phyloP scores from a whole-genome alignment of 208 protist genomes.

The Porcisia deanei region DNA sequence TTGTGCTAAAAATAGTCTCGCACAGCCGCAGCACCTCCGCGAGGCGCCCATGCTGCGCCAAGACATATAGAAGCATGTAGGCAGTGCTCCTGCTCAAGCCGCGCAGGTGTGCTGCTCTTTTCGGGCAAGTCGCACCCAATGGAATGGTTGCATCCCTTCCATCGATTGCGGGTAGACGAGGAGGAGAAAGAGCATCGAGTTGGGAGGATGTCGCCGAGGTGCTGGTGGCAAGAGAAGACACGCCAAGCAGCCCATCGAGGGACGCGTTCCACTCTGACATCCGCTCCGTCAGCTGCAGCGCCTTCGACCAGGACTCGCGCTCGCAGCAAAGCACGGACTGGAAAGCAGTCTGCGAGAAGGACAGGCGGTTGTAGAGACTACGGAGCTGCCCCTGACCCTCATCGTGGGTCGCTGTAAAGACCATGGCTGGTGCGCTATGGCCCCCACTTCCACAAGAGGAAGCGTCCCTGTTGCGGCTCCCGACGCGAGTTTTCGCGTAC shows the following conservation, averaged over 20 bases:
- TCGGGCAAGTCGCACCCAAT: not conserved
- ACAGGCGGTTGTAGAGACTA: not conserved
- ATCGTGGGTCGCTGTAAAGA: not conserved
- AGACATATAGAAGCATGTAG: constrained; percentile 50
- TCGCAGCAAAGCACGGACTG: constrained; percentile 17
- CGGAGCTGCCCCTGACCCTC: not conserved
- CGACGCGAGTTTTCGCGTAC: not conserved
- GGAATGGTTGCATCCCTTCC: not conserved
- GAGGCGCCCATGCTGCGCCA: constrained; percentile 65
- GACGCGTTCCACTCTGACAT: constrained; percentile 22
- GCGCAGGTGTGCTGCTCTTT: not conserved
- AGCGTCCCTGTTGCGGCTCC: not conserved
- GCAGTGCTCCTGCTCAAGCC: constrained; percentile 7
- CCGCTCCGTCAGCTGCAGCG: constrained; percentile 12
- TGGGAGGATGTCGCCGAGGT: not conserved
- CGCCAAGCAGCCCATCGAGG: constrained; percentile 5
- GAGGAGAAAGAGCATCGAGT: not conserved
- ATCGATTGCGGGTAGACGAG: not conserved
- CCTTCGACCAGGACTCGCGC: constrained; percentile 28
- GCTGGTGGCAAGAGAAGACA: not conserved
- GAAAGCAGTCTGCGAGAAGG: constrained; percentile 7
- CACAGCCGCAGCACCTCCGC: constrained; percentile 16
- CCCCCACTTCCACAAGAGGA: not conserved
- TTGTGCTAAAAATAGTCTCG: not conserved
- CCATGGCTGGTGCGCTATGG: not conserved